Base-by-base conservation (phyloP, 1,139 yeast genomes). In the Magnusiomyces clavatus region DNA sequence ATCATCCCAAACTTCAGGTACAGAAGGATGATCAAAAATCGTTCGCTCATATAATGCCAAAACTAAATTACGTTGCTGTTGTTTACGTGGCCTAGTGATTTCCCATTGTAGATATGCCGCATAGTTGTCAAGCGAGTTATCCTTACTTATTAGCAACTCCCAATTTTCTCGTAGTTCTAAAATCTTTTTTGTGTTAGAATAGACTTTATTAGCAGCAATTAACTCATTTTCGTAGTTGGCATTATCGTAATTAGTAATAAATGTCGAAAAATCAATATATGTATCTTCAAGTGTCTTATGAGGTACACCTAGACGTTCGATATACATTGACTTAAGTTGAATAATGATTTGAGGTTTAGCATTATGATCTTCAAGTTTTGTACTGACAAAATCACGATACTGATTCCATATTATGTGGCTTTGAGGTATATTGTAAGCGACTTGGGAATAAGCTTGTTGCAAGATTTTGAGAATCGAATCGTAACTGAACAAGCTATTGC, bases 231-330 rank as follows among this genome's bases (percentile, higher is more conserved):
- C 77, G 59, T 80, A 81, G 24, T 19, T 35, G 13, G 44, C n/a
- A 6, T 69, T 58, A 1, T 58, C 57, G 17, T 54, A 51, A 13
- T 50, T 3, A 1, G 81, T 70, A 1, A 79, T 69, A 51, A 77
- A 76, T 0, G 69, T 51, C 0, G 83, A 79, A 47, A 68, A 71
- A 8, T 67, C 69, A 14, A 70, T 62, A 56, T 72, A 78, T 0
- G 81, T 74, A 0, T 72, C 70, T 1, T 72, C 73, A 4, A 80
- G 54, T 5, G 64, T 58, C 1, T 58, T 56, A 59, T 77, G 83
- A 0, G 83, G 82, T 41, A 64, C 60, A 10, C 65, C 56, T 3
- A 80, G 63, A 34, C 80, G 61, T 41, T 69, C 63, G 36, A 68
- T 55, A 54, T 73, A 71, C 17, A 73, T 53, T 4, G 62, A 61